A percentile compares a stretch with the other conserved stretches of the same genome.
phyloP scores from a whole-genome alignment of 441 rosid genomes.

The Aleurites moluccanus region DNA sequence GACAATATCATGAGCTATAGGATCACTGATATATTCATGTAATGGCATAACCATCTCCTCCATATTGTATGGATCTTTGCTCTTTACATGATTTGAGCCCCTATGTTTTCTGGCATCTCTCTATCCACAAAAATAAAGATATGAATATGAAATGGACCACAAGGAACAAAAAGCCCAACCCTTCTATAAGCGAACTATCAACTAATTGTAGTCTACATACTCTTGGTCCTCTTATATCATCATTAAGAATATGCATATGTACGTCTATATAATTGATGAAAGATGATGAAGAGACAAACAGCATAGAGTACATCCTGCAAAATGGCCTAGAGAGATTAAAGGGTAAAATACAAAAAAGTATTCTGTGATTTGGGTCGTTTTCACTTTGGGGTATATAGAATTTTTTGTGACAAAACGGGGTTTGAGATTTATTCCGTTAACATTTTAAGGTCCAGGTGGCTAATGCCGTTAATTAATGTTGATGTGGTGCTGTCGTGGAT shows the following conservation, averaged over 20 bases:
- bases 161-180: background rate
- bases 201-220: background rate
- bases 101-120: conserved; percentile 62
- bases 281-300: conserved; percentile 4
- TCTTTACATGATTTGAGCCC: conserved; percentile 42
- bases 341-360: too few relatives aligned
- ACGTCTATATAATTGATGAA: background rate
- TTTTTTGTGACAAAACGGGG: too few relatives aligned
- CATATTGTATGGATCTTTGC: conserved; percentile 70
- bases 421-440: too few relatives aligned
- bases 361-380: too few relatives aligned
- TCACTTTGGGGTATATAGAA: too few relatives aligned
- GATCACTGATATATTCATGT: conserved; percentile 62
- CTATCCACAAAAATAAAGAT: conserved; percentile 40
- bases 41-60: conserved; percentile 86
- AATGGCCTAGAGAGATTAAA: background rate
- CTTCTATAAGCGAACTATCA: conserved; percentile 5
- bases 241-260: background rate
- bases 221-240: background rate
- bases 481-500: too few relatives aligned
- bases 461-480: too few relatives aligned
- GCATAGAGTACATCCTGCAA: background rate
- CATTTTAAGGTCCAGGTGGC: too few relatives aligned
- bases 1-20: conserved; percentile 70
- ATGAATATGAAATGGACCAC: background rate